Evolutionary conservation across 331 rosid species (phyloP), one percentile per base, ranked within the genome.

Genomic region (Ulmus americana): DNA sequence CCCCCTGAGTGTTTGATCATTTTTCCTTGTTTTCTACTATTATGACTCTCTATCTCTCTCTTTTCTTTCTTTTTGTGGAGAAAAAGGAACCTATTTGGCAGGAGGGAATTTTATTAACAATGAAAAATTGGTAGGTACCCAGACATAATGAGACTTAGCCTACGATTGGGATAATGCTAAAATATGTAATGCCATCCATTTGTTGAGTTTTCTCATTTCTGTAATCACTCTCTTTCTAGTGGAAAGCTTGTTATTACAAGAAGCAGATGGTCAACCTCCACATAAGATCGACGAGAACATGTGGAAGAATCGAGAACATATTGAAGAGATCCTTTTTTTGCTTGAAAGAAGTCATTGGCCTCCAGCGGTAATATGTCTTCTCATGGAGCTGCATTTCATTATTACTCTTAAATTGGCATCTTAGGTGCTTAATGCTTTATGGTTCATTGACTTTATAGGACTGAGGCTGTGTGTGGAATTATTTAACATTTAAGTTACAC

Each of bases 271-370:
- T 60, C 82, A 11, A 18, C 91, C 95, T 62, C 98, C 98, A 3
- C 98, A 92, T 78, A 92, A 92, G 77, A 80, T 92, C 8, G 98
- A 92, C 13, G 95, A 92, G 86, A 92, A 92, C 77, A 80, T 89
- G 97, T 92, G 98, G 98, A 92, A 87, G 85, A 92, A 92, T 73
- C 80, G 97, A 75, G 98, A 92, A 67, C 76, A 85, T 51, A 90
- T 89, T 44, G 98, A 92, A 73, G 98, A 92, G 72, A 77, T 81
- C 5, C 64, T 92, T 10, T 87, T 77, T 57, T 79, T 87, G 64
- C 94, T 92, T 75, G 84, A 89, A 55, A 73, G 71, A 48, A 60
- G 83, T 70, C 84, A 76, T 76, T 89, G 84, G 89, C 97, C 98
- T 48, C 79, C 61, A 39, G 63, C 51, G 80, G 98, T 92, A 80